Base-by-base conservation (phyloP, 805 yeast genomes). In the Ogataea degrootiae region DNA sequence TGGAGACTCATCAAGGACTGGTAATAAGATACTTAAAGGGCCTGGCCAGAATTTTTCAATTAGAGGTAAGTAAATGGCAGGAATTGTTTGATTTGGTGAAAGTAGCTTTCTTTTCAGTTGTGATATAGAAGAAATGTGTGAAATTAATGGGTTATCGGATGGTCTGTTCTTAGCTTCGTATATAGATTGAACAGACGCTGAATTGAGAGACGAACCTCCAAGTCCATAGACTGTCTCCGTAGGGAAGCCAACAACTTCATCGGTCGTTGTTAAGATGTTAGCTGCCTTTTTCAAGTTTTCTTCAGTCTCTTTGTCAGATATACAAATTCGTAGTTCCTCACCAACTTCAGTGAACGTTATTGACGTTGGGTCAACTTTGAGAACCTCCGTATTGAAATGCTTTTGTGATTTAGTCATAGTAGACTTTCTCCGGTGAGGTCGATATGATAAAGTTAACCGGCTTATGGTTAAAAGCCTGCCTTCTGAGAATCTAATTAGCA, bases 161-260 rank as follows among this genome's bases (percentile, higher is more conserved):
- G 99, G 99, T 53, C 99, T 74, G 61, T 90, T 89, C 59, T 94
- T 94, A 26, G 97, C 98, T 23, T 66, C 72, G 64, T 90, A 94
- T 9, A 94, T 94, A 40, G 83, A 78, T 48, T 67, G 63, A 2
- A 91, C 96, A 0, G 95, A 77, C 5, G 77, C 80, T 45, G 89
- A 89, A 45, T 73, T 75, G 43, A 87, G 69, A 0, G 96, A 87
- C 3, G 91, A 84, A 1, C 94, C 99, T 0, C 96, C 99, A 1
- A 94, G 73, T 0, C 99, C 99, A 64, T 94, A 94, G 0, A 94
- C 99, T 0, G 99, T 94, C 62, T 94, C 99, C 0, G 99, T 88
- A 2, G 99, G 99, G 58, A 94, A 91, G 0, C 92, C 98, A 14
- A 94, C 90, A 0, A 84, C 89, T 26, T 80, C 71, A 36, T 74